Conservation (phyloP, 108 stramenopile species). For the Bacterosira constricta region DNA sequence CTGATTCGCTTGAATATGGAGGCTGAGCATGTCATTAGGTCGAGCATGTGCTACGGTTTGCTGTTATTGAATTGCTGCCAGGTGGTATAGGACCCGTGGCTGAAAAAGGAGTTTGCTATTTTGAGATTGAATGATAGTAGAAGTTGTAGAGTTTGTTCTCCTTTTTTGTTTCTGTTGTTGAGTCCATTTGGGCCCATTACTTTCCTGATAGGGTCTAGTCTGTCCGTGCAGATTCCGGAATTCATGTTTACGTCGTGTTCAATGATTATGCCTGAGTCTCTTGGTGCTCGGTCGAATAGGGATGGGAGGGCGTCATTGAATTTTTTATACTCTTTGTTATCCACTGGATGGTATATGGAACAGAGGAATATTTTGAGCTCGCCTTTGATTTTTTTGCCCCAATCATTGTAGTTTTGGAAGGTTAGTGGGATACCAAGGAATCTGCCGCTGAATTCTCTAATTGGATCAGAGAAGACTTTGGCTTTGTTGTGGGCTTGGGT, state of each 20-base stretch:
- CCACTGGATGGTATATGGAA: too few species aligned
- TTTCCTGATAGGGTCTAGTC: neutral
- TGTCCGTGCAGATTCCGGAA: neutral
- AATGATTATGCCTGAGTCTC: neutral
- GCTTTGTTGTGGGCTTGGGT: too few species aligned
- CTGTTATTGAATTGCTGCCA: neutral
- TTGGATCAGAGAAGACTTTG: neutral
- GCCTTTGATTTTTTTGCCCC: too few species aligned
- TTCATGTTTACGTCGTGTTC: neutral
- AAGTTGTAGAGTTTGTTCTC: neutral
- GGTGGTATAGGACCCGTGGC: neutral
- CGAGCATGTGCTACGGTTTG: neutral
- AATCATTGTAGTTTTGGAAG: neutral
- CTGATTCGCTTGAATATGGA: neutral
- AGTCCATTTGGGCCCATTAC: neutral
- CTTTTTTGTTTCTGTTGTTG: slow-evolving; percentile 4
- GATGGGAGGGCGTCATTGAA: neutral
- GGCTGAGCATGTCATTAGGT: neutral
- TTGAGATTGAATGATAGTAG: too few species aligned
- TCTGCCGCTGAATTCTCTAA: too few species aligned
- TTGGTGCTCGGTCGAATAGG: neutral
- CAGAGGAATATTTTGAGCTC: too few species aligned
- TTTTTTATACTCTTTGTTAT: neutral
- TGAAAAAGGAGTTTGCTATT: too few species aligned
- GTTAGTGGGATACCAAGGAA: too few species aligned